These are phyloP conservation scores for Aspergillus glaucus DNA, from an alignment of 2,329 filamentous ascomycete genomes.

Conservation along the genomic window DNA sequence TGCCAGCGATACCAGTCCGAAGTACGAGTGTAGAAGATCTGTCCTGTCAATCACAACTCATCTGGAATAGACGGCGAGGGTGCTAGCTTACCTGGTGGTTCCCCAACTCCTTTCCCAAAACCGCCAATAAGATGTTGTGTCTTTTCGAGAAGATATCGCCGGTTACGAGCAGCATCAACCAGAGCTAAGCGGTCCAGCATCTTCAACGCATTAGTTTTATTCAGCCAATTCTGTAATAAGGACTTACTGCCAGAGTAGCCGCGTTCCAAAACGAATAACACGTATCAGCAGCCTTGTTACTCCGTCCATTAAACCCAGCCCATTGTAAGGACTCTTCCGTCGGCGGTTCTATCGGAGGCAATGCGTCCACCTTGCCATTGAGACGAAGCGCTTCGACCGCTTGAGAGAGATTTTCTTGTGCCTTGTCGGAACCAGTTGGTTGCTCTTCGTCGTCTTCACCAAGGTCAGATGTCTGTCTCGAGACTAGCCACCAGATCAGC, in stretches of 20 bases:
- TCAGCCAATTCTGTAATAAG: background rate
- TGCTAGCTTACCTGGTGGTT: conserved; percentile 54
- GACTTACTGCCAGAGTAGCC: conserved; percentile 51
- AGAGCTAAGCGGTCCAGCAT: conserved; percentile 55
- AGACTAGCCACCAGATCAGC: conserved; percentile 53
- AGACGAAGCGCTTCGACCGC: conserved; percentile 10
- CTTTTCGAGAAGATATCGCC: conserved; percentile 74
- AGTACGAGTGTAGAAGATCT: conserved; percentile 81
- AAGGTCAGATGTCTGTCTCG: conserved; percentile 58
- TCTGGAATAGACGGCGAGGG: background rate
- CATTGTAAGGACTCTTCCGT: conserved; percentile 37
- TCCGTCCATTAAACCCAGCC: conserved; percentile 81
- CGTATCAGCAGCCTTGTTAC: conserved; percentile 87
- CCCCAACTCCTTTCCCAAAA: conserved; percentile 66
- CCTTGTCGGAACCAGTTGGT: conserved; percentile 5
- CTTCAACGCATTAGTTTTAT: conserved; percentile 28
- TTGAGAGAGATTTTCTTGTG: conserved; percentile 1
- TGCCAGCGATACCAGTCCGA: conserved; percentile 74
- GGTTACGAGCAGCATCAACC: conserved; percentile 54
- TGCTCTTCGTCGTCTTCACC: conserved; percentile 37
- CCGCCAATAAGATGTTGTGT: conserved; percentile 83
- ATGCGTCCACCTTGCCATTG: conserved; percentile 19
- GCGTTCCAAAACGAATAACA: conserved; percentile 94
- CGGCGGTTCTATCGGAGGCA: conserved; percentile 20
- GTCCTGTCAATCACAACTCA: conserved; percentile 28